Evolutionary conservation across 2,329 filamentous ascomycete genomes (phyloP).

Genomic region (Pseudogymnoascus sp.): DNA sequence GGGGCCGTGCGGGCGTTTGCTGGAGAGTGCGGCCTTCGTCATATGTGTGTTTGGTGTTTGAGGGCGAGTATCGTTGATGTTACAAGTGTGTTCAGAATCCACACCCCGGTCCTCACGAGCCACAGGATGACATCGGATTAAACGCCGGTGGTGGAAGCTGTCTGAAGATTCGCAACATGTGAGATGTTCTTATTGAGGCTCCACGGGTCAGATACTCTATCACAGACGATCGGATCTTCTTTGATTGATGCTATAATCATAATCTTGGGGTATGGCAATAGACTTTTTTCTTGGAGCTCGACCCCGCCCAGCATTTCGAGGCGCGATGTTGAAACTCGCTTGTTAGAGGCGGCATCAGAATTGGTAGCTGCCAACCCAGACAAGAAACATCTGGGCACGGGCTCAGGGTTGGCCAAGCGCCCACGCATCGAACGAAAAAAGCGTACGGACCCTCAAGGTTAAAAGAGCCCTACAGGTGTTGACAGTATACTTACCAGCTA

Average conservation of each 20-base stretch:
- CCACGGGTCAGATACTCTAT: background rate
- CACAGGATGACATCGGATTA: background rate
- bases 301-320: conserved; percentile 1
- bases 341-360: background rate
- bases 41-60: conserved; percentile 6
- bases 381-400: conserved; percentile 4
- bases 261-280: background rate
- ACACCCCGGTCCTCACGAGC: background rate
- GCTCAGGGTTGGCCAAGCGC: background rate
- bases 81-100: conserved; percentile 6
- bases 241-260: conserved; percentile 12
- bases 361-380: background rate
- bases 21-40: background rate
- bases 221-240: conserved; percentile 30
- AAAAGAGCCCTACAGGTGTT: background rate
- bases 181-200: background rate
- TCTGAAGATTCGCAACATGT: background rate
- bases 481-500: background rate
- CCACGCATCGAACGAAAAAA: background rate
- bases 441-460: background rate
- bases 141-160: background rate
- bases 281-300: background rate
- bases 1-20: conserved; percentile 4
- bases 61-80: conserved; percentile 1
- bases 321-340: conserved; percentile 3